phyloP scores from a whole-genome alignment of 345 rosid genomes.

The Acer negundo region DNA sequence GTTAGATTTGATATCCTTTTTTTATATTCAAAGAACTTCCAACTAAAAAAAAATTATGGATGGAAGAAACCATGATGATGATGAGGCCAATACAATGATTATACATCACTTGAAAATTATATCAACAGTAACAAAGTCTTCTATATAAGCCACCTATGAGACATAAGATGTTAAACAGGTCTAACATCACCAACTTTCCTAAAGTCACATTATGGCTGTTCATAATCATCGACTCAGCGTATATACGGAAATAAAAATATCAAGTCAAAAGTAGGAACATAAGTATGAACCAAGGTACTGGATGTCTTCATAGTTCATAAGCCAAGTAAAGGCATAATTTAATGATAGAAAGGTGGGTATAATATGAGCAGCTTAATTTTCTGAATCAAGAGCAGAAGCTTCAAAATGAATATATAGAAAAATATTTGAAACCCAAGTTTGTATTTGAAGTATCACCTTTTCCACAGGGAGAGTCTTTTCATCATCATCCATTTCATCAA shows the following conservation, averaged over 20 bases:
- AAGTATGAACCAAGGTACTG: neutral
- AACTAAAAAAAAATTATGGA: neutral
- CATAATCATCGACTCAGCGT: neutral
- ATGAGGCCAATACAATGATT: neutral
- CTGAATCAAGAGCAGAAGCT: neutral
- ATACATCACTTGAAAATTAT: neutral
- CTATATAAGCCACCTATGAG: neutral
- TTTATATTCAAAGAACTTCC: neutral
- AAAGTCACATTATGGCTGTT: neutral
- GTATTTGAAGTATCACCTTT: slow-evolving; percentile 55
- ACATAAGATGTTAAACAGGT: neutral
- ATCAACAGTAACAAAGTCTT: neutral
- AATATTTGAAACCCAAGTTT: slow-evolving; percentile 3
- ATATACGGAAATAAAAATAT: neutral
- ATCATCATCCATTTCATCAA: slow-evolving; percentile 98
- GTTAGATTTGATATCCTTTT: neutral
- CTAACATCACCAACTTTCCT: neutral
- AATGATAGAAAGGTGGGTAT: slow-evolving; percentile 1
- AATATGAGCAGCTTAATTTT: neutral
- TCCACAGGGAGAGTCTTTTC: slow-evolving; percentile 94
- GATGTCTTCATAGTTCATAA: slow-evolving; percentile 7
- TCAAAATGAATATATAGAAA: neutral
- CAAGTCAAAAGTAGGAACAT: neutral
- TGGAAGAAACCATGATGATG: neutral
- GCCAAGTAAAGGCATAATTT: neutral